These are phyloP conservation scores for Scleroderma bovista DNA, from an alignment of 768 basidiomycete species.

Conservation along the genomic window DNA sequence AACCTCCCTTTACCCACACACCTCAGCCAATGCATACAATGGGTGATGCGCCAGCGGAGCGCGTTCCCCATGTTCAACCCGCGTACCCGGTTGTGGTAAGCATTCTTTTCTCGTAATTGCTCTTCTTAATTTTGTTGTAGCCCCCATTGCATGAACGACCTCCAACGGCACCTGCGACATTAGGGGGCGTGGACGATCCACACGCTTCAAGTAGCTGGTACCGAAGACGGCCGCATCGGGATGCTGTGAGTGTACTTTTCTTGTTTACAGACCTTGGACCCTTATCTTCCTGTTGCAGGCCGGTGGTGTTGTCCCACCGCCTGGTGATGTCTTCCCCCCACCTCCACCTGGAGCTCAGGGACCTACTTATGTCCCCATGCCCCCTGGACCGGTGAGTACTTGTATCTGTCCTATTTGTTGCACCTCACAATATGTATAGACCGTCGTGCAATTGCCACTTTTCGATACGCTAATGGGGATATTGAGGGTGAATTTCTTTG, in stretches of 20 bases:
- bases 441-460: constrained; percentile 56
- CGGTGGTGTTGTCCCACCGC: constrained; percentile 21
- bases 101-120: background rate
- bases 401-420: background rate
- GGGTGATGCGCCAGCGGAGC: constrained; percentile 7
- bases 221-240: constrained; percentile 1
- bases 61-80: constrained; percentile 18
- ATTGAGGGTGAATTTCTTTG: constrained; percentile 44
- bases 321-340: constrained; percentile 15
- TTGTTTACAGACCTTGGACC: background rate
- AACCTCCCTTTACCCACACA: constrained; percentile 3
- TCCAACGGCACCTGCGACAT: constrained; percentile 17
- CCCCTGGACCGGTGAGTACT: constrained; percentile 47
- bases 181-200: constrained; percentile 13
- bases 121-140: constrained; percentile 11
- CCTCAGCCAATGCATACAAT: constrained; percentile 2
- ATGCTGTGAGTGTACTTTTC: constrained; percentile 12
- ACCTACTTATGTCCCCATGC: constrained; percentile 40
- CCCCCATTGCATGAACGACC: constrained; percentile 15
- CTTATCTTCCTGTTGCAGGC: constrained; percentile 9
- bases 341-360: constrained; percentile 18
- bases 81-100: constrained; percentile 19
- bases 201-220: constrained; percentile 22
- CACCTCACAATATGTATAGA: constrained; percentile 31
- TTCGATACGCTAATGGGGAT: constrained; percentile 70